These are phyloP conservation scores for Phaeosphaeriaceae sp. DNA, from an alignment of 2,329 filamentous ascomycete species.

Conservation along the genomic window DNA sequence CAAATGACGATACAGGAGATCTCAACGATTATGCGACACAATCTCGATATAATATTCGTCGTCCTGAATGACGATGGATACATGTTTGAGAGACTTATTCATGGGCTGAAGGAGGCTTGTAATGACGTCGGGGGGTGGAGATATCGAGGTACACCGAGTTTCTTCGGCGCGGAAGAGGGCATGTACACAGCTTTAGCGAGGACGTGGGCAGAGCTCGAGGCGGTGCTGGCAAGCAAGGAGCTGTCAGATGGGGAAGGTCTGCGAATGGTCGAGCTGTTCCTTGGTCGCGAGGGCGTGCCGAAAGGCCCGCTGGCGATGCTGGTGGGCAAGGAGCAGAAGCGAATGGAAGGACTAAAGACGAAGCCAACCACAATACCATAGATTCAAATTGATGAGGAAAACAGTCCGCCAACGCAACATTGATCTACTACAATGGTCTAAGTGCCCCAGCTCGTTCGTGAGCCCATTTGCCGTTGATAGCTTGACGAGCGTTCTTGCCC, in stretches of 20 bases:
- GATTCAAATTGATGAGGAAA: no score
- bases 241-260: no score
- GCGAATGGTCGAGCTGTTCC: no score
- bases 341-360: no score
- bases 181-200: no score
- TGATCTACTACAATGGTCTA: slow-evolving; percentile 24
- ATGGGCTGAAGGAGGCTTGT: slow-evolving; percentile 80
- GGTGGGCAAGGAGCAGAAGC: no score
- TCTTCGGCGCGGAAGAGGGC: slow-evolving; percentile 71
- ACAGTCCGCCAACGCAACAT: no score
- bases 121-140: slow-evolving; percentile 84
- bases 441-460: slow-evolving; percentile 36
- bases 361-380: no score
- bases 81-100: slow-evolving; percentile 88
- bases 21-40: slow-evolving; percentile 80
- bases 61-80: slow-evolving; percentile 88
- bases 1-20: slow-evolving; percentile 86
- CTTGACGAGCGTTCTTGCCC: slow-evolving; percentile 38
- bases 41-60: slow-evolving; percentile 81
- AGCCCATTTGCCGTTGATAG: slow-evolving; percentile 37
- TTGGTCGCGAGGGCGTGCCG: no score
- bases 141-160: slow-evolving; percentile 69
- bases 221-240: no score
- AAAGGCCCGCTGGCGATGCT: no score
- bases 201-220: no score